These are phyloP conservation scores for Limnanthes douglasii DNA, from an alignment of 345 rosid genomes.

Conservation along the genomic window DNA sequence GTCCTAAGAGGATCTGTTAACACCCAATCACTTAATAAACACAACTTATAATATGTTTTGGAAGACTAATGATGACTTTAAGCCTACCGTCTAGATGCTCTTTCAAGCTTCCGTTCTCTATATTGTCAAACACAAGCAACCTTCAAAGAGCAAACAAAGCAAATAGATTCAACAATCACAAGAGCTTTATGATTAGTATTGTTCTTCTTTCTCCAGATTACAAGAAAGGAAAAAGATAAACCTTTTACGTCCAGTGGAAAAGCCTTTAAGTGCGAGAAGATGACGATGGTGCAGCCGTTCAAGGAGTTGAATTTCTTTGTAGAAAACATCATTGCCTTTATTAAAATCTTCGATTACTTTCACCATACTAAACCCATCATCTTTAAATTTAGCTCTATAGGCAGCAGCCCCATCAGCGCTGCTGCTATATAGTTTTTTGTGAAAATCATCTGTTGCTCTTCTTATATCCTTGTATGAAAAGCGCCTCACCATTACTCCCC, in stretches of 20 bases:
- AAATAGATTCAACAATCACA: constrained; percentile 4
- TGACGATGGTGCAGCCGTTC: constrained; percentile 89
- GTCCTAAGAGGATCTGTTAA: constrained; percentile 84
- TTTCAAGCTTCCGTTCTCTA: constrained; percentile 85
- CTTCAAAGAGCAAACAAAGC: constrained; percentile 27
- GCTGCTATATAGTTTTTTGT: constrained; percentile 39
- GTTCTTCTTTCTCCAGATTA: not conserved
- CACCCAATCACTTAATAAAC: constrained; percentile 2
- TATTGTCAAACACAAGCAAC: constrained; percentile 58
- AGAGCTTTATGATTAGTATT: not conserved
- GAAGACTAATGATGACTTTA: too few relatives aligned
- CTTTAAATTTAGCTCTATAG: constrained; percentile 59
- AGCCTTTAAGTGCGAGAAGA: constrained; percentile 75
- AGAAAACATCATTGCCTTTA: constrained; percentile 35
- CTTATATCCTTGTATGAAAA: constrained; percentile 54
- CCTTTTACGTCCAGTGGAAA: constrained; percentile 63
- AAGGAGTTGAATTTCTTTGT: constrained; percentile 55
- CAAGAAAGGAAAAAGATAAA: constrained; percentile 5
- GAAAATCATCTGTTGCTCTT: constrained; percentile 68
- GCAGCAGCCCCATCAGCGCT: constrained; percentile 51
- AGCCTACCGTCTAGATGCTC: constrained; percentile 71
- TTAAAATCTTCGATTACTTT: constrained; percentile 46
- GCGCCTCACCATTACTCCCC: constrained; percentile 33
- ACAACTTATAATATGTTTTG: constrained; percentile 1
- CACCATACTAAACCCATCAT: constrained; percentile 50